Evolutionary conservation across 768 basidiomycete genomes (phyloP).

Genomic region (Xerocomus brunneocitrinus): DNA sequence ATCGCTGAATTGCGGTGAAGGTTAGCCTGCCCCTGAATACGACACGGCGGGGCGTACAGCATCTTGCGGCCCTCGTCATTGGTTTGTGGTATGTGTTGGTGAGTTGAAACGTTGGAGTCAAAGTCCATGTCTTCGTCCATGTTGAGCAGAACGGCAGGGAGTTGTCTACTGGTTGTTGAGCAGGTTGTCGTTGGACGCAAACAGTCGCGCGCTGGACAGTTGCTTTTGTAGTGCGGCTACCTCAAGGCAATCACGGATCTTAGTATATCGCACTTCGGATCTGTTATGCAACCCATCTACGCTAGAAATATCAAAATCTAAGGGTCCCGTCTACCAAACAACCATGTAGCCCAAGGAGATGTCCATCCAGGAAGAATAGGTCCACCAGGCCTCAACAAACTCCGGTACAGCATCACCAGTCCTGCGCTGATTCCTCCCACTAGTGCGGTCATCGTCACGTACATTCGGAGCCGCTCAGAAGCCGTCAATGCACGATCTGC

Average conservation of each 20-base stretch:
- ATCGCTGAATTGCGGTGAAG: conserved; percentile 48
- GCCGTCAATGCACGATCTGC: conserved; percentile 71
- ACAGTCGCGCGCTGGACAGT: conserved; percentile 13
- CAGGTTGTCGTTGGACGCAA: conserved; percentile 7
- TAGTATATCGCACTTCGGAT: conserved; percentile 33
- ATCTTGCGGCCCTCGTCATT: conserved; percentile 55
- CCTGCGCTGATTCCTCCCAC: conserved; percentile 73
- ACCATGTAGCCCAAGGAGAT: conserved; percentile 62
- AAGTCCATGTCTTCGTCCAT: conserved; percentile 86
- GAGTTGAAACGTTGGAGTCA: conserved; percentile 37
- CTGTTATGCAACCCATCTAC: conserved; percentile 20
- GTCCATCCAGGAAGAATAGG: conserved; percentile 49
- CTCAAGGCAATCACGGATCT: conserved; percentile 37
- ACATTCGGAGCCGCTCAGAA: conserved; percentile 63
- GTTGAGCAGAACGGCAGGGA: conserved; percentile 9
- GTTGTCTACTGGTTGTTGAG: not conserved
- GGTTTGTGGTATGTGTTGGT: conserved; percentile 32
- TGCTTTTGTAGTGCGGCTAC: conserved; percentile 23
- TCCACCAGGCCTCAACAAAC: conserved; percentile 58
- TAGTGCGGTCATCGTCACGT: conserved; percentile 67
- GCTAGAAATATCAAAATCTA: conserved; percentile 14
- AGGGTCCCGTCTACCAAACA: conserved; percentile 48
- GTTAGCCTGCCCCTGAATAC: conserved; percentile 17
- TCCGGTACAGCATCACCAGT: conserved; percentile 65
- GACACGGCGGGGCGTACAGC: conserved; percentile 50